Conservation (phyloP, 2,329 filamentous ascomycete genomes). For the Ploettnerulaceae sp. region DNA sequence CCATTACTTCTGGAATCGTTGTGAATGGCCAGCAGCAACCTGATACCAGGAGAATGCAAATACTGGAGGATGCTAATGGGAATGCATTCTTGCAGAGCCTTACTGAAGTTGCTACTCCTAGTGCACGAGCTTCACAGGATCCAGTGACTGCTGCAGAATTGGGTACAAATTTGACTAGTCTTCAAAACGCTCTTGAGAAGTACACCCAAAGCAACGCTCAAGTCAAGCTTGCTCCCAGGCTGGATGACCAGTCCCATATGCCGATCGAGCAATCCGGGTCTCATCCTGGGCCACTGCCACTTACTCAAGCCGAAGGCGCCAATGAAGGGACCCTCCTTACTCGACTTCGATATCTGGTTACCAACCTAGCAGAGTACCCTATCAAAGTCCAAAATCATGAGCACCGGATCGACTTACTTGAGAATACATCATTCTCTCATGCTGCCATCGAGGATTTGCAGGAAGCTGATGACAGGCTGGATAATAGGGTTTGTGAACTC, state of each 20-base stretch:
- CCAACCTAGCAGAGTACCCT: constrained; percentile 24
- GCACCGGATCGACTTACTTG: constrained; percentile 61
- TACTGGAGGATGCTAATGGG: constrained; percentile 29
- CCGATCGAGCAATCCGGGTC: constrained; percentile 22
- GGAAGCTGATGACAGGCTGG: constrained; percentile 61
- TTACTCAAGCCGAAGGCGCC: constrained; percentile 8
- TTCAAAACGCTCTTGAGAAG: constrained; percentile 21
- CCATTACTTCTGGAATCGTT: constrained; percentile 10
- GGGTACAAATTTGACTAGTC: constrained; percentile 16
- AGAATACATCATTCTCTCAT: constrained; percentile 64
- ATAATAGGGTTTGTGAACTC: constrained; percentile 64
- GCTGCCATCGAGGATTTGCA: constrained; percentile 63
- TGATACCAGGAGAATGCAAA: constrained; percentile 20
- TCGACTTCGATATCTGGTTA: constrained; percentile 23
- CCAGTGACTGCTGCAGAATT: constrained; percentile 15
- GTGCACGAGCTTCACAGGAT: constrained; percentile 21
- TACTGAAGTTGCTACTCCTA: constrained; percentile 30
- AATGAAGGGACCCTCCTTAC: constrained; percentile 20
- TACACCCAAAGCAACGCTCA: constrained; percentile 18
- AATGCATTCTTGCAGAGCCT: constrained; percentile 28
- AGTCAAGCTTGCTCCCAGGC: constrained; percentile 11
- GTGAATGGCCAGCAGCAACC: background rate
- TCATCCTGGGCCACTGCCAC: constrained; percentile 2
- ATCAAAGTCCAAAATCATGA: constrained; percentile 43
- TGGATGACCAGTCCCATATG: constrained; percentile 13